phyloP scores from a whole-genome alignment of 192 early-diverging fungal species.

The Helicostylum pulchrum region DNA sequence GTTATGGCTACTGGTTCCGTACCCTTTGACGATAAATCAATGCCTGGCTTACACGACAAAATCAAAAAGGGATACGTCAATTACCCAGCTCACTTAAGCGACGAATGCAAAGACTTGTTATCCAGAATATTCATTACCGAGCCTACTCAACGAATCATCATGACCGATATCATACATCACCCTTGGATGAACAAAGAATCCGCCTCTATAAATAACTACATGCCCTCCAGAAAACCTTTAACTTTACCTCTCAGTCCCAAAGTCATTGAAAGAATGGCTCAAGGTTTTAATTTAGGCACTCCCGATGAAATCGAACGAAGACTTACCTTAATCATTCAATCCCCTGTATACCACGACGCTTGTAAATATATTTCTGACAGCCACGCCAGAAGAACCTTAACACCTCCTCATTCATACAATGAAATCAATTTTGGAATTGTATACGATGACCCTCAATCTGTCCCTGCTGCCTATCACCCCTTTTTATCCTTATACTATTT shows the following conservation, averaged over 20 bases:
- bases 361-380: constrained; percentile 3
- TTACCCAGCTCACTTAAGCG: constrained; percentile 66
- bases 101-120: constrained; percentile 60
- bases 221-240: constrained; percentile 56
- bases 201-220: constrained; percentile 59
- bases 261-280: constrained; percentile 61
- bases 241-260: constrained; percentile 52
- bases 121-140: constrained; percentile 69
- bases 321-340: constrained; percentile 48
- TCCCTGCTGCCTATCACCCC: constrained; percentile 51
- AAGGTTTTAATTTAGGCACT: constrained; percentile 75
- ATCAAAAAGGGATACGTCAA: constrained; percentile 77
- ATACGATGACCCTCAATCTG: constrained; percentile 36
- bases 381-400: not conserved
- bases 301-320: constrained; percentile 52
- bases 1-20: constrained; percentile 80
- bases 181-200: constrained; percentile 75
- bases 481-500: constrained; percentile 86
- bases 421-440: constrained; percentile 1
- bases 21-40: constrained; percentile 83
- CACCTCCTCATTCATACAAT: not conserved
- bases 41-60: constrained; percentile 82
- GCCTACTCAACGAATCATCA: constrained; percentile 61
- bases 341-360: constrained; percentile 46
- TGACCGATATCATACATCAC: constrained; percentile 70